phyloP scores from a whole-genome alignment of 1,139 yeast species.

The Lodderomyces pseudojiufengensis region DNA sequence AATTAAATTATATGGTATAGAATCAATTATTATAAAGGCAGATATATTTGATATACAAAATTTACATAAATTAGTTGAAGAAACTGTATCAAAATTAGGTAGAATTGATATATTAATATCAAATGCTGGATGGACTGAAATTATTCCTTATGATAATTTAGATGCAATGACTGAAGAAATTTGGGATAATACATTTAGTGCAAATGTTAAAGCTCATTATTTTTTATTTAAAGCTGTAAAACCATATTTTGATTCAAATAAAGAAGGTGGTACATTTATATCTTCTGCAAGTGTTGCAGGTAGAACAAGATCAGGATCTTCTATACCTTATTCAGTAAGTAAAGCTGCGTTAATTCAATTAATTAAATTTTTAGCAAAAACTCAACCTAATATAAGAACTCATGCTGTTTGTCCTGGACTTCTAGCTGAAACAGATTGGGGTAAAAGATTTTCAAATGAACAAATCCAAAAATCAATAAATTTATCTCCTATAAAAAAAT shows the following conservation, averaged over 20 bases:
- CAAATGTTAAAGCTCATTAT: slow-evolving; percentile 28
- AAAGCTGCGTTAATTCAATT: slow-evolving; percentile 36
- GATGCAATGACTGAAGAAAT: slow-evolving; percentile 27
- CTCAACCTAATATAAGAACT: slow-evolving; percentile 31
- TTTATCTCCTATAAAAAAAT: slow-evolving; percentile 23
- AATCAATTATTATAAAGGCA: slow-evolving; percentile 34
- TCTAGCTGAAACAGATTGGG: slow-evolving; percentile 38
- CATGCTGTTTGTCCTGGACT: slow-evolving; percentile 41
- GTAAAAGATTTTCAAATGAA: slow-evolving; percentile 27
- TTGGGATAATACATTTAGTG: slow-evolving; percentile 28
- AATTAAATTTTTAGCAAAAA: slow-evolving; percentile 30
- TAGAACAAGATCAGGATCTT: slow-evolving; percentile 28
- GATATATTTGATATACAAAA: slow-evolving; percentile 41
- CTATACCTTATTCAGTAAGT: slow-evolving; percentile 36
- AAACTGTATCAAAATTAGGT: slow-evolving; percentile 35
- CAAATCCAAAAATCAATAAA: slow-evolving; percentile 19
- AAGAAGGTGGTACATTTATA: slow-evolving; percentile 33
- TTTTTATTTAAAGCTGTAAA: slow-evolving; percentile 31
- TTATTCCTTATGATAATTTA: slow-evolving; percentile 25
- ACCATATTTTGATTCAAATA: slow-evolving; percentile 23
- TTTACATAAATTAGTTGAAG: slow-evolving; percentile 26
- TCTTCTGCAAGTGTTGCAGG: slow-evolving; percentile 38
- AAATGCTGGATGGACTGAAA: slow-evolving; percentile 37
- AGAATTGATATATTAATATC: slow-evolving; percentile 40
- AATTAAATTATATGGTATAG: slow-evolving; percentile 14